These are phyloP conservation scores for Argentina anserina DNA, from an alignment of 306 rosid genomes.

Conservation along the genomic window DNA sequence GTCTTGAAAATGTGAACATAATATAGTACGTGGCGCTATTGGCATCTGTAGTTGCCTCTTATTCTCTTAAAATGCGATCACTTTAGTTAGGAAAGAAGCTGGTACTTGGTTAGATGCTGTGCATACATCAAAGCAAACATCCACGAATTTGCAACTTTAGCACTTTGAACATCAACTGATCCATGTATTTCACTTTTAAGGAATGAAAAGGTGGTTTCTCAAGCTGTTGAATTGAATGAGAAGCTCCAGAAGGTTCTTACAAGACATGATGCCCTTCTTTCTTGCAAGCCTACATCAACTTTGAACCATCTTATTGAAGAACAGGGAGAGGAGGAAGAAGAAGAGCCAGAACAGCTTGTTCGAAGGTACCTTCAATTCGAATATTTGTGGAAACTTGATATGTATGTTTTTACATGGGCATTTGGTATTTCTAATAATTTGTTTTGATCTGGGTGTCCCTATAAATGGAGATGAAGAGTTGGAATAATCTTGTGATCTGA, in stretches of 20 bases:
- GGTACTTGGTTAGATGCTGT: background rate
- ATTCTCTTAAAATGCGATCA: background rate
- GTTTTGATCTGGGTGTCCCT: too few species aligned
- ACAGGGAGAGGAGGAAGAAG: constrained; percentile 80
- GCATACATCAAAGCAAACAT: background rate
- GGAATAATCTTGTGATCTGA: constrained; percentile 9
- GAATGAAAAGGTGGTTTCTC: constrained; percentile 77
- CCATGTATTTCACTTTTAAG: constrained; percentile 23
- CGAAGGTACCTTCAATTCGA: constrained; percentile 48
- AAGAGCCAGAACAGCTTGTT: constrained; percentile 83
- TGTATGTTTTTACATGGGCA: background rate
- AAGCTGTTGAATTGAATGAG: constrained; percentile 82
- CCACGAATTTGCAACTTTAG: background rate
- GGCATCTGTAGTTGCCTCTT: background rate
- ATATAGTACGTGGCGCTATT: background rate
- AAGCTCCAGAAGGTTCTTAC: constrained; percentile 81
- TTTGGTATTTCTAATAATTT: too few species aligned
- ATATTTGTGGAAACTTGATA: background rate
- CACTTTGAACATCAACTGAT: constrained; percentile 8
- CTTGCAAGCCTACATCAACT: constrained; percentile 48
- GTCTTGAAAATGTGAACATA: background rate
- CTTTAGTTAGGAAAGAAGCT: background rate
- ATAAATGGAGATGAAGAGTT: too few species aligned
- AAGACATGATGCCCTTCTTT: constrained; percentile 77
- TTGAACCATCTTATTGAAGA: constrained; percentile 39